Evolutionary conservation across 345 rosid species (phyloP).

Genomic region (Dimocarpus longan): DNA sequence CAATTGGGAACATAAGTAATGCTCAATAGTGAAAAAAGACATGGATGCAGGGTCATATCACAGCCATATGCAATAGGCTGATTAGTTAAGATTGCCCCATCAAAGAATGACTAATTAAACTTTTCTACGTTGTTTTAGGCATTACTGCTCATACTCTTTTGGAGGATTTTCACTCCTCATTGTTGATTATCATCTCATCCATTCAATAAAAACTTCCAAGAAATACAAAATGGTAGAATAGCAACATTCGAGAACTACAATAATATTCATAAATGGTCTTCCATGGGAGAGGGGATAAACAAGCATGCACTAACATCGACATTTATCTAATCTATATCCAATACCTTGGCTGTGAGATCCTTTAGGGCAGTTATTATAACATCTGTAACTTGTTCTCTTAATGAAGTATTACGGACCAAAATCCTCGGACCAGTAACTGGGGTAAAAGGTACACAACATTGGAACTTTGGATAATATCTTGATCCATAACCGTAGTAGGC

Average conservation of each 20-base stretch:
- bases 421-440: constrained; percentile 96
- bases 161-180: neutral
- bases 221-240: neutral
- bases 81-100: neutral
- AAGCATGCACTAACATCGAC: neutral
- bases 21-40: neutral
- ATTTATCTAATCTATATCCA: constrained; percentile 8
- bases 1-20: neutral
- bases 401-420: constrained; percentile 55
- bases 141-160: neutral
- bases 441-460: constrained; percentile 95
- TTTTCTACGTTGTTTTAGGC: neutral
- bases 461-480: constrained; percentile 93
- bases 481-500: constrained; percentile 85
- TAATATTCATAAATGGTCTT: neutral
- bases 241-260: neutral
- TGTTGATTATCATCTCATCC: neutral
- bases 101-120: neutral
- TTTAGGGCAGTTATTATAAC: constrained; percentile 66
- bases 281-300: neutral
- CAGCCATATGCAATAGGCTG: neutral
- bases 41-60: neutral
- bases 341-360: constrained; percentile 70
- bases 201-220: neutral
- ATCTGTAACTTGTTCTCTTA: constrained; percentile 75